These are phyloP conservation scores for Silene noctiflora DNA, from an alignment of 179 eudicot species.

Conservation along the genomic window DNA sequence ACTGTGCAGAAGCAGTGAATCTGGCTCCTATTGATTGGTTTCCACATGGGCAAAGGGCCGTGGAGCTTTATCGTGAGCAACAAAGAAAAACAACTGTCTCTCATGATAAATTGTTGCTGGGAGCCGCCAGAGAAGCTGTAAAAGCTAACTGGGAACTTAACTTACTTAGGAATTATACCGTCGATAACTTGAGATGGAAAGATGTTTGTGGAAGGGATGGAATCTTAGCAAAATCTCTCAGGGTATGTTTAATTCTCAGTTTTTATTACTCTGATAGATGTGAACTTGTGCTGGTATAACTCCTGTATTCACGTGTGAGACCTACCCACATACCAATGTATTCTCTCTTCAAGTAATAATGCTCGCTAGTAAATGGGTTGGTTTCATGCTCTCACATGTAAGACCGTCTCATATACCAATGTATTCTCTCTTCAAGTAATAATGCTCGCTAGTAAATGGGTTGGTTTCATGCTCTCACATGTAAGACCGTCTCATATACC, in stretches of 20 bases:
- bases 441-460: no score
- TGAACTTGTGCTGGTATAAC: background rate
- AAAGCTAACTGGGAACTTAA: constrained; percentile 94
- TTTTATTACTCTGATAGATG: background rate
- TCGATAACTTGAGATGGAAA: constrained; percentile 77
- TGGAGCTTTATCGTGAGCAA: constrained; percentile 92
- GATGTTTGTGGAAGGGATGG: constrained; percentile 91
- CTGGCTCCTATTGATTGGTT: constrained; percentile 99
- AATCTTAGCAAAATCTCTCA: constrained; percentile 71
- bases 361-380: no score
- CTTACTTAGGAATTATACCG: constrained; percentile 63
- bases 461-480: no score
- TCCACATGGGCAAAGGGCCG: constrained; percentile 94
- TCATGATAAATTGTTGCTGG: constrained; percentile 93
- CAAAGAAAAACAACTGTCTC: constrained; percentile 83
- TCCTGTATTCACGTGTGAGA: no score
- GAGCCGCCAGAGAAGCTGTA: constrained; percentile 93
- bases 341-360: no score
- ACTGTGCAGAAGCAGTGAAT: constrained; percentile 99
- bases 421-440: no score
- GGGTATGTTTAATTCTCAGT: constrained; percentile 43
- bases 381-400: no score
- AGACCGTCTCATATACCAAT: no score
- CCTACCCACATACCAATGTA: no score
- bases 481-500: no score